Evolutionary conservation across 2,329 filamentous ascomycete genomes (phyloP).

Genomic region (Elsinoe perseae): DNA sequence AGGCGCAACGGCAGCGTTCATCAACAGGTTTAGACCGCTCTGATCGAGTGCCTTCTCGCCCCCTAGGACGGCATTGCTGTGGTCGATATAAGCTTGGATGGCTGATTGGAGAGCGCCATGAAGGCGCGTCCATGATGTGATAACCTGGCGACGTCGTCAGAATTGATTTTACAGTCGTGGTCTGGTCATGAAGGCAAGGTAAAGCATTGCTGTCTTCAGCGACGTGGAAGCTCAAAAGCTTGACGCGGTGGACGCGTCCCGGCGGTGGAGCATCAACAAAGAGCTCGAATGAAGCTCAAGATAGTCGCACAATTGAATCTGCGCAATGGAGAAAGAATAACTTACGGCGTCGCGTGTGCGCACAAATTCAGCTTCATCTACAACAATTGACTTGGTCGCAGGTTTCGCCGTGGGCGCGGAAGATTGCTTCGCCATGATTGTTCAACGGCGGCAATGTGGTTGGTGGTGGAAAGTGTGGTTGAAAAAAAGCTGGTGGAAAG

Average conservation of each 20-base stretch:
- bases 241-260: constrained; percentile 18
- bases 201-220: constrained; percentile 19
- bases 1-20: background rate
- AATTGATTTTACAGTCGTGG: background rate
- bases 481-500: too few species aligned
- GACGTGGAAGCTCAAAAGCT: constrained; percentile 2
- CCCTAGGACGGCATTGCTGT: constrained; percentile 75
- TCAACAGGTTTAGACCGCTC: constrained; percentile 13
- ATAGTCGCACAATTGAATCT: constrained; percentile 18
- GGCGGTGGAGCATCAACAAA: constrained; percentile 10
- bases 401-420: constrained; percentile 16
- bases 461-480: background rate
- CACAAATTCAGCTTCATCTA: constrained; percentile 58
- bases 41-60: constrained; percentile 28
- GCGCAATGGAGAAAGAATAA: constrained; percentile 22
- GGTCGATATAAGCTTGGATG: constrained; percentile 75
- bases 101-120: constrained; percentile 72
- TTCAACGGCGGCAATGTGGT: background rate
- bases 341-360: constrained; percentile 76
- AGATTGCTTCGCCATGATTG: constrained; percentile 15
- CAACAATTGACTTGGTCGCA: constrained; percentile 20
- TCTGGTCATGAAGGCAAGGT: constrained; percentile 17
- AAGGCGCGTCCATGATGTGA: constrained; percentile 69
- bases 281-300: background rate
- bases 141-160: constrained; percentile 53